Conservation (phyloP, 2,329 filamentous ascomycete genomes). For the Fusarium subglutinans region DNA sequence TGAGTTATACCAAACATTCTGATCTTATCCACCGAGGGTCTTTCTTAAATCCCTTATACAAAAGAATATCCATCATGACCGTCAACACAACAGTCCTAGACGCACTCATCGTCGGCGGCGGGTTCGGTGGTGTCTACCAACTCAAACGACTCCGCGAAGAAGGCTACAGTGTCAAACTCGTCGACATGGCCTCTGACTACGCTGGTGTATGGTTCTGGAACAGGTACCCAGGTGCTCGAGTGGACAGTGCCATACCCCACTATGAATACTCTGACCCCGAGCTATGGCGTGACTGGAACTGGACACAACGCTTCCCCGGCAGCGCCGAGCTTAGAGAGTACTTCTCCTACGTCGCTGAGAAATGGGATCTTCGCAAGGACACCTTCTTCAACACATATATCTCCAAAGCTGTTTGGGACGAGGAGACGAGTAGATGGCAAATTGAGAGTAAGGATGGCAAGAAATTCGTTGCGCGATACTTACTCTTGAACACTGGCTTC, state of each 20-base stretch:
- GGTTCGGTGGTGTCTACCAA: background rate
- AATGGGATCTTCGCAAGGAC: slow-evolving; percentile 9
- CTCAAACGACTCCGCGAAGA: background rate
- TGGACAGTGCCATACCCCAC: background rate
- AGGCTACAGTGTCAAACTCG: background rate
- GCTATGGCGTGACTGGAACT: background rate
- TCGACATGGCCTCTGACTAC: background rate
- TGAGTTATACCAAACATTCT: background rate
- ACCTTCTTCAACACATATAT: slow-evolving; percentile 51
- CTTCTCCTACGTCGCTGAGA: background rate
- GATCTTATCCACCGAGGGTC: fast-evolving
- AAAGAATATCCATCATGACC: fast-evolving
- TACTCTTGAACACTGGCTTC: background rate
- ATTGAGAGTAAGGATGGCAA: background rate
- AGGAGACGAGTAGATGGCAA: background rate
- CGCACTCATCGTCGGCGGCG: background rate
- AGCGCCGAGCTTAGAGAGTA: background rate
- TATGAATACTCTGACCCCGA: background rate
- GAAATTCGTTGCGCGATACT: background rate
- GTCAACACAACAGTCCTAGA: background rate
- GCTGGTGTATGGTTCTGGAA: background rate
- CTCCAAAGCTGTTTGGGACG: slow-evolving; percentile 9
- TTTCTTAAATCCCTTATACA: background rate
- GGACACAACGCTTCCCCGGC: background rate
- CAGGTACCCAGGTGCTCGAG: background rate